Conservation (phyloP, 179 eudicot species). For the Dionaea muscipula region DNA sequence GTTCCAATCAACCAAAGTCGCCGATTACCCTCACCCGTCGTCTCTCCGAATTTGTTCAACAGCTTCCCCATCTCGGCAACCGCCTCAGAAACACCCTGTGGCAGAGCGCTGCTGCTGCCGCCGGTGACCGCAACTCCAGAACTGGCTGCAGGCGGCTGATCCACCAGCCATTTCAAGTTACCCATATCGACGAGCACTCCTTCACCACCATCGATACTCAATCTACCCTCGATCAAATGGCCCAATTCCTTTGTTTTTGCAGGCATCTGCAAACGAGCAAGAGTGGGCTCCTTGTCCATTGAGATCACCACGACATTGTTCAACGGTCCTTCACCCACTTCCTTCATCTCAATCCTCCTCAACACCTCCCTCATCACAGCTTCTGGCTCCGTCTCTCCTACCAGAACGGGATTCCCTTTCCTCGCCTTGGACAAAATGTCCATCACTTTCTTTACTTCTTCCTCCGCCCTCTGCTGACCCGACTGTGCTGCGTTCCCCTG, state of each 20-base stretch:
- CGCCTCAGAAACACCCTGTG: conserved; percentile 33
- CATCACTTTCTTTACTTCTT: conserved; percentile 38
- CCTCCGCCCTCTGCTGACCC: conserved; percentile 21
- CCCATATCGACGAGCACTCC: conserved; percentile 64
- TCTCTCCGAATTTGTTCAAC: conserved; percentile 22
- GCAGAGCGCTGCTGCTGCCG: conserved; percentile 3
- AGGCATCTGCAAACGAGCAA: conserved; percentile 18
- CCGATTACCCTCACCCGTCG: conserved; percentile 13
- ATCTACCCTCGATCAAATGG: conserved; percentile 26
- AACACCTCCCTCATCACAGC: conserved; percentile 38
- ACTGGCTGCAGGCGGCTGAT: conserved; percentile 34
- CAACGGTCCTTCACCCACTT: conserved; percentile 34
- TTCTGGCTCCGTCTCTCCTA: conserved; percentile 50
- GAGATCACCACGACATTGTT: conserved; percentile 42
- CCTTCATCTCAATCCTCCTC: conserved; percentile 37
- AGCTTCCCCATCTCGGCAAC: conserved; percentile 51
- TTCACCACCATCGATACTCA: conserved; percentile 19
- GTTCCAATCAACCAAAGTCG: conserved; percentile 68
- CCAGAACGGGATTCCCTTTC: conserved; percentile 61
- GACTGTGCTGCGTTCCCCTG: conserved; percentile 12
- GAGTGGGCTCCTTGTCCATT: conserved; percentile 29
- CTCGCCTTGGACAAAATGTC: conserved; percentile 35
- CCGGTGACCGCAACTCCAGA: conserved; percentile 11
- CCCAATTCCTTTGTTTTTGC: conserved; percentile 37
- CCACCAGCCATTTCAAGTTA: conserved; percentile 70